A percentile compares a stretch with the other conserved stretches of the same genome.
phyloP scores from a whole-genome alignment of 192 early-diverging fungal species.

The Funneliformis mosseae region DNA sequence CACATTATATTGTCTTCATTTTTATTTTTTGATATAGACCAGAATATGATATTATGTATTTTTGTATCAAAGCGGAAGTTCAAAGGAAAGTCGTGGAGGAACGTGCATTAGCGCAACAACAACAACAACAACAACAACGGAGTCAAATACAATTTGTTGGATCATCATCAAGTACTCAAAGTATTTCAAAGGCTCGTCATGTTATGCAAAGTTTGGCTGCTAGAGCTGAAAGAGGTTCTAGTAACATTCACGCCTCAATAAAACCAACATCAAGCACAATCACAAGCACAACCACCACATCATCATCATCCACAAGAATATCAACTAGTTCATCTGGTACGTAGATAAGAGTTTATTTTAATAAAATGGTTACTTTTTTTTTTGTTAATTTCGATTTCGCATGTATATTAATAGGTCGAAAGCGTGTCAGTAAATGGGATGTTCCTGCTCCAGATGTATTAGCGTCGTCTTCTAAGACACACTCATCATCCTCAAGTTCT shows the following conservation, averaged over 20 bases:
- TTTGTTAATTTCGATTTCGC: neutral
- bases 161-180: neutral
- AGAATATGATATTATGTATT: slow-evolving; percentile 22
- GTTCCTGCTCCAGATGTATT: slow-evolving; percentile 10
- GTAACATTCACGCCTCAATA: neutral
- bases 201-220: slow-evolving; percentile 36
- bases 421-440: slow-evolving; percentile 34
- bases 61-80: slow-evolving; percentile 32
- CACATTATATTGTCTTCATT: slow-evolving; percentile 1
- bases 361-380: neutral
- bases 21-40: neutral
- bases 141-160: slow-evolving; percentile 32
- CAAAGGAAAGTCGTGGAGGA: slow-evolving; percentile 30
- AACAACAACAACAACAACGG: slow-evolving; percentile 28
- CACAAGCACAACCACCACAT: neutral
- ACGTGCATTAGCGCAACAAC: slow-evolving; percentile 19
- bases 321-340: slow-evolving; percentile 19
- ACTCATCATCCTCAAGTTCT: neutral
- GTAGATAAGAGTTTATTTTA: neutral
- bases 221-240: slow-evolving; percentile 21
- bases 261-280: neutral
- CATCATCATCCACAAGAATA: slow-evolving; percentile 7
- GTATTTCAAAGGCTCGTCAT: slow-evolving; percentile 29
- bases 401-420: slow-evolving; percentile 12
- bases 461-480: neutral